Base-by-base conservation (phyloP, 1,139 yeast genomes). In the Kurtzmaniella quercitrusa region DNA sequence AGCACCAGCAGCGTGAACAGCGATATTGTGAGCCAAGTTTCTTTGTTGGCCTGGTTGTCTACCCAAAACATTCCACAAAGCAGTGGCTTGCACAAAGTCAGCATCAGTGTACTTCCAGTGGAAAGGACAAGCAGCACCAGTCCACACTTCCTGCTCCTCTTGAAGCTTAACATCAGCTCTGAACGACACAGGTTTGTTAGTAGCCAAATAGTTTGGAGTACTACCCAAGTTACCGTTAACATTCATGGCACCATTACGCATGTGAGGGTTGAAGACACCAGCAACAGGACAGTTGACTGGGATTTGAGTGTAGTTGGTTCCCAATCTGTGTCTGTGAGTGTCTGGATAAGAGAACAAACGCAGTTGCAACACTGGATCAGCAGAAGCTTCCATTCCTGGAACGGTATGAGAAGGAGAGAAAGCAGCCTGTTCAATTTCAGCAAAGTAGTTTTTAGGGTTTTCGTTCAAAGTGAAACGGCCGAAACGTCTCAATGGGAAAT, bases 231-330 rank as follows among this genome's bases (percentile, higher is more conserved):
- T 91, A 47, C 90, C 93, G 62, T 86, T 82, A 45, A 88, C 89
- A 49, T 68, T 69, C 94, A 88, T 85, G 42, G 81, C 75, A 62
- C 98, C 98, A 62, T 90, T 97, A 66, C 98, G 82, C 61, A 83
- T 79, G 65, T 79, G 74, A 50, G 87, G 86, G 68, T 79, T 69
- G 70, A 56, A 73, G 23, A 70, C 73, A 44, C 75, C 79, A 49
- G 75, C 58, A 29, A 63, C 75, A 48, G 79, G 86, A 71, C 86
- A 80, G 65, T 82, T 82, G 53, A 83, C 86, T 39, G 91, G 91
- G 51, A 84, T 80, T 64, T 82, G 87, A 49, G 78, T 74, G 68
- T 81, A 84, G 71, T 84, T 84, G 45, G 75, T 62, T 45, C 91
- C 91, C 57, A 84, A 71, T 67, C 75, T 68, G 62, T 69, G 72